phyloP scores from a whole-genome alignment of 768 basidiomycete species.

The Tulasnella sp. region DNA sequence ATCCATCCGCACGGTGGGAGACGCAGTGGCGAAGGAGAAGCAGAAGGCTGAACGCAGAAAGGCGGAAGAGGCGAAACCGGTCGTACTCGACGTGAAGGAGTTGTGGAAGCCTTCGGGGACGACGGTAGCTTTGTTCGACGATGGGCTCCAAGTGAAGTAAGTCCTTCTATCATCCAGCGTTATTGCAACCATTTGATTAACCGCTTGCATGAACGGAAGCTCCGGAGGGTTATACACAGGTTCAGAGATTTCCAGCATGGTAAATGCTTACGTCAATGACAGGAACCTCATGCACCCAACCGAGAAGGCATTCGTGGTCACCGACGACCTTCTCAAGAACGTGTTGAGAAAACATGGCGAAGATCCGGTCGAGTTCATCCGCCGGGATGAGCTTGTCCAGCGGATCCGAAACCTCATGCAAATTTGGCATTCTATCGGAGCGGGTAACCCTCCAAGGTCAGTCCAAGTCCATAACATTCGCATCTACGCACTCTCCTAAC shows the following conservation, averaged over 20 bases:
- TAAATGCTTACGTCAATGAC: conserved; percentile 52
- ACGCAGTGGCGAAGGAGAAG: conserved; percentile 51
- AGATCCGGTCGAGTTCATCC: conserved; percentile 16
- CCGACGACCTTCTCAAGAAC: conserved; percentile 32
- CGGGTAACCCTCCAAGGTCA: neutral
- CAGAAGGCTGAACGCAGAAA: conserved; percentile 47
- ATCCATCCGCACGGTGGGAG: conserved; percentile 48
- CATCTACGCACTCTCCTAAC: conserved; percentile 19
- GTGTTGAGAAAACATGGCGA: conserved; percentile 26
- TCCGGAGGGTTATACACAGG: conserved; percentile 42
- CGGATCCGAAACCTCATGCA: conserved; percentile 59
- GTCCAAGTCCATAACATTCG: neutral
- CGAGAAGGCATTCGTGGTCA: conserved; percentile 60
- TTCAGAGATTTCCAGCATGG: conserved; percentile 41
- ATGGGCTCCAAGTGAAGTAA: conserved; percentile 36
- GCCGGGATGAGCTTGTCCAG: conserved; percentile 47
- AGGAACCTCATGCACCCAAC: conserved; percentile 51
- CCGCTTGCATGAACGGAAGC: conserved; percentile 26
- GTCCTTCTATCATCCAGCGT: conserved; percentile 30
- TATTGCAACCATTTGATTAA: neutral
- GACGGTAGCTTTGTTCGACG: conserved; percentile 47
- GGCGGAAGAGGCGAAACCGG: conserved; percentile 35
- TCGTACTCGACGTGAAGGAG: conserved; percentile 47
- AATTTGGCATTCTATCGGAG: conserved; percentile 39
- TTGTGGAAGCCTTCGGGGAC: conserved; percentile 62